Evolutionary conservation across 164 flowering plant species (phyloP), one percentile per base, ranked within the genome.

Genomic region (Brasenia schreberi): DNA sequence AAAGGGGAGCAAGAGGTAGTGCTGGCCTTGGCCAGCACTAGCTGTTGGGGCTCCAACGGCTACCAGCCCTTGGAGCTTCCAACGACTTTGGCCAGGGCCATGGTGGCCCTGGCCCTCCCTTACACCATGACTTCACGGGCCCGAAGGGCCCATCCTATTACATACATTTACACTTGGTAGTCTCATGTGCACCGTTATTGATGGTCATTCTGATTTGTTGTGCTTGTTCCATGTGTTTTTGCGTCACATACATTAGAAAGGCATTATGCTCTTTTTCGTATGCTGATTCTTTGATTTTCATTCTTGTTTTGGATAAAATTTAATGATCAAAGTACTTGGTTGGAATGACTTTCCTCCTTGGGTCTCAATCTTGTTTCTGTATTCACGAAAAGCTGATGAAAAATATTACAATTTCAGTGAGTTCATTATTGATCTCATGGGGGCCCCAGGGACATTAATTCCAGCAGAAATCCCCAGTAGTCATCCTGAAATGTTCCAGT

Each of bases 341-440:
- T 49, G 10, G 5, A 0, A 0, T 49, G 56, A 9, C 10, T 49
- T 49, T 45, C 53, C 53, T 45, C 6, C 53, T 23, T 33, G 39
- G 39, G 39, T 33, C 4, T 33, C 39, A 33, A 33, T 33, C 10
- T 49, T 49, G 16, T 49, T 49, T 49, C 56, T 9, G 16, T 49
- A 5, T 49, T 49, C 56, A 49, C 4, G 14, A 14, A 33, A 49
- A 49, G 56, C 56, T 49, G 56, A 49, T 49, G 16, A 9, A 49
- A 49, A 49, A 9, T 49, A 49, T 49, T 49, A 49, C 10, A 49
- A 9, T 49, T 49, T 18, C 96, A 94, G 99, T 78, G 99, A 94
- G 80, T 91, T 83, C 73, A 91, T 94, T 43, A 80, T 94, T 71
- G 99, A 94, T 80, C 79, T 94, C 62, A 94, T 94, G 99, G 96